Base-by-base conservation (phyloP, 192 early-diverging fungal species). In the Chytriomyces sp. region DNA sequence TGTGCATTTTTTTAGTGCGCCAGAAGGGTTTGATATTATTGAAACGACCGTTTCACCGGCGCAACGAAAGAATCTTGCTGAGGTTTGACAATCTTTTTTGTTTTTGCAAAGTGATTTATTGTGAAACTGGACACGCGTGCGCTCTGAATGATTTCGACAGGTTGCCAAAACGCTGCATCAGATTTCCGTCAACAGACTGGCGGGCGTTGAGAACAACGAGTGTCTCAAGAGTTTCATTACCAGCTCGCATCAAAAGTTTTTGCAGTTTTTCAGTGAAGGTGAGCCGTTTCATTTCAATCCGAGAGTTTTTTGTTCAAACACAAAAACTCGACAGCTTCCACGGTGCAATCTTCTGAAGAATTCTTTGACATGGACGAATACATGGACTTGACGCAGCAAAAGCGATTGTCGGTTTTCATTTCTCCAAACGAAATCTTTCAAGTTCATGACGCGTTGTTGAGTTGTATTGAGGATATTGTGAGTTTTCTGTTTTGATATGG, bases 51-150 rank as follows among this genome's bases (percentile, higher is more conserved):
- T 99, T 59, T 90, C 88, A 69, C 95, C 94, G 2, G 85, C 91
- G 77, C 95, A 98, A 84, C 93, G 96, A 79, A 97, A 95, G 84
- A 99, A 99, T 80, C 84, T 99, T 74, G 96, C 95, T 0, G 96
- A 97, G 79, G 88, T 78, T 7, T 45, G 24, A n/a, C n/a, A n/a
- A 50, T 6, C 45, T 13, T 50, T 13, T 20, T 13, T 13, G 46
- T 67, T 7, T 64, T 63, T 47, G 53, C 50, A 7, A 69, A 7
- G 73, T 73, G 80, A 7, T 65, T 18, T 23, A 73, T 20, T 45
- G 18, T 69, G 45, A 43, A 57, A 57, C 61, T 50, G 82, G 91
- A 18, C n/a, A n/a, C n/a, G n/a, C n/a, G n/a, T n/a, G n/a, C n/a
- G n/a, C n/a, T n/a, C n/a, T n/a, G n/a, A 43, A 2, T 64, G 10